Evolutionary conservation across 1,284 basidiomycete species (phyloP), one percentile per base, ranked within the genome.

Genomic region (Tilletiaria anomala): DNA sequence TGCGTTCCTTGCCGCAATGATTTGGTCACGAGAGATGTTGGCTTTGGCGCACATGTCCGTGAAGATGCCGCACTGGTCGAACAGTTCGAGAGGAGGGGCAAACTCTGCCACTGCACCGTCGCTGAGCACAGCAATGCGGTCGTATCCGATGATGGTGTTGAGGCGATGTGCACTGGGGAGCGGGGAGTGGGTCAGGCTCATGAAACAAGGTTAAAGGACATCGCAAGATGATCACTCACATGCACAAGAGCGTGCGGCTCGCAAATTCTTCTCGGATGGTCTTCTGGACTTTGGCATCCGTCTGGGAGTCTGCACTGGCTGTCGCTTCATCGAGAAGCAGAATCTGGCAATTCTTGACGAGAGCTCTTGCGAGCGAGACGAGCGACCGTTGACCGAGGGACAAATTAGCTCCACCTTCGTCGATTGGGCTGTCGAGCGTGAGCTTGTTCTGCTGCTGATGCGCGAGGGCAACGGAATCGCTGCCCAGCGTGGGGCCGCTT

Each of bases 261-360:
- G 71, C 70, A 69, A 88, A 88, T 69, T 86, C 83, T 35, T 73
- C 73, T 2, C 80, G 74, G 50, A 89, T 87, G n/a, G 84, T 87
- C 48, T 78, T 73, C 64, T 88, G 83, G 47, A 88, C 84, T 50
- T 80, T 80, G 47, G 76, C 72, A 67, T 89, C 84, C 0, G 83
- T 87, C 66, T 82, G 77, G 5, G 79, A 62, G 65, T 83, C 80
- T 15, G 83, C 65, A 37, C 74, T 82, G n/a, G 80, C 82, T 1
- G 83, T 85, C 0, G 82, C 82, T 64, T 84, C 80, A 52, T 79
- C 78, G 23, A 54, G 42, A 26, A 52, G 22, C 32, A 57, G 49
- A 42, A 58, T 55, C 45, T 54, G 51, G 23, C 48, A 50, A 45
- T 60, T 50, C 37, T 58, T 52, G 4, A 68, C 65, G 15, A 69